phyloP scores from a whole-genome alignment of 1,139 yeast genomes.

The Tardiomyces depauwii region DNA sequence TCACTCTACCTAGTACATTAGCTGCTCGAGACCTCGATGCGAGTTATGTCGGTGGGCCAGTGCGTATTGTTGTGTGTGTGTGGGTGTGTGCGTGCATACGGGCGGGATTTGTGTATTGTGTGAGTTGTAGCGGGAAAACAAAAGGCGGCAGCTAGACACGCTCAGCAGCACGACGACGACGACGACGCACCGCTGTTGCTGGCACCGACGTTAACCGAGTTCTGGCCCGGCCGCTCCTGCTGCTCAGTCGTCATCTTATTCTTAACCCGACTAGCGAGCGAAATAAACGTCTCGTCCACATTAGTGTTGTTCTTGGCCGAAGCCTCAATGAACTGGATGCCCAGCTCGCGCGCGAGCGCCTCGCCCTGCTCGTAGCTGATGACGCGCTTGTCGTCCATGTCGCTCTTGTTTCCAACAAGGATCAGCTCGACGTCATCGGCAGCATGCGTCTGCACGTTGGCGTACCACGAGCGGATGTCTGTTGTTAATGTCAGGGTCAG shows the following conservation, averaged over 20 bases:
- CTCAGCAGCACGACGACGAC: background rate
- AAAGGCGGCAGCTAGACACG: background rate
- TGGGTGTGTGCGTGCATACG: too few species aligned
- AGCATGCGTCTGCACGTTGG: conserved; percentile 93
- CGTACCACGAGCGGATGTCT: conserved; percentile 75
- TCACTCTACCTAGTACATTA: background rate
- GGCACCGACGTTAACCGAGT: conserved; percentile 11
- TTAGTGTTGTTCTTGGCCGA: conserved; percentile 89
- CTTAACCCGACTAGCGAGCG: conserved; percentile 79
- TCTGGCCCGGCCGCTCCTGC: conserved; percentile 12
- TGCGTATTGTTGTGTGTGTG: background rate
- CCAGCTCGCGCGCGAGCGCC: conserved; percentile 74
- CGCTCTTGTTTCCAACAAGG: conserved; percentile 91
- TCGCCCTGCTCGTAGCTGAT: conserved; percentile 86
- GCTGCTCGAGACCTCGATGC: background rate
- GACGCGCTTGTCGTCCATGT: conserved; percentile 58
- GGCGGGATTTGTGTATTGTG: too few species aligned
- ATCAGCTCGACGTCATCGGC: conserved; percentile 90
- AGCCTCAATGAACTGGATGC: conserved; percentile 88
- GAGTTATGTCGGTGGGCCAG: background rate
- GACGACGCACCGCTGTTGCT: background rate
- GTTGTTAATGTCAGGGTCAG: conserved; percentile 8
- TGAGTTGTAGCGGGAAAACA: background rate
- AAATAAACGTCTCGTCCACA: conserved; percentile 85
- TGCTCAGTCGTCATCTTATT: conserved; percentile 47